phyloP scores from a whole-genome alignment of 257 asterid species.

The Salvia miltiorrhiza region DNA sequence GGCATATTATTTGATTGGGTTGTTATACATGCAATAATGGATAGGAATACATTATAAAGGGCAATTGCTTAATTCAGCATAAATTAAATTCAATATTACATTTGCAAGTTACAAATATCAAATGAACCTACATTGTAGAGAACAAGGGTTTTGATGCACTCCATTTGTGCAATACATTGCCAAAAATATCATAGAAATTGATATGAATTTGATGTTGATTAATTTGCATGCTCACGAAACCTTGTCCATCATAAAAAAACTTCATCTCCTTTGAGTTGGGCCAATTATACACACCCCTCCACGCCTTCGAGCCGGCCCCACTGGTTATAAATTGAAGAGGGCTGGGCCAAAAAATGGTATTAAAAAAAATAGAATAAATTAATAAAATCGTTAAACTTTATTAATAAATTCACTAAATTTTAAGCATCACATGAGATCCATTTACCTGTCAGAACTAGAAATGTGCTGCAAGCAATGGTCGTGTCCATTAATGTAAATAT shows the following conservation, averaged over 20 bases:
- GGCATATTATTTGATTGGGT: no score
- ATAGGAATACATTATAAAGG: no score
- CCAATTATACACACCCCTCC: conserved; percentile 34
- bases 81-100: not conserved
- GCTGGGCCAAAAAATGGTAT: conserved; percentile 5
- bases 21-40: no score
- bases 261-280: conserved; percentile 26
- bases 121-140: not conserved
- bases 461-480: conserved; percentile 50
- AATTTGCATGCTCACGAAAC: conserved; percentile 37
- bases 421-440: no score
- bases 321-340: conserved; percentile 41
- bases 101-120: not conserved
- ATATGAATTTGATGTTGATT: conserved; percentile 25
- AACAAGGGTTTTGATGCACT: conserved; percentile 28
- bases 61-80: not conserved
- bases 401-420: not conserved
- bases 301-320: conserved; percentile 48
- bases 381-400: not conserved
- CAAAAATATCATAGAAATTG: conserved; percentile 39
- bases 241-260: conserved; percentile 48
- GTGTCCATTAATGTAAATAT: conserved; percentile 51
- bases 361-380: not conserved
- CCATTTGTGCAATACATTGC: conserved; percentile 39
- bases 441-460: conserved; percentile 33